Evolutionary conservation across 2,329 filamentous ascomycete genomes (phyloP), one percentile per base, ranked within the genome.

Genomic region (Pyricularia sp.): DNA sequence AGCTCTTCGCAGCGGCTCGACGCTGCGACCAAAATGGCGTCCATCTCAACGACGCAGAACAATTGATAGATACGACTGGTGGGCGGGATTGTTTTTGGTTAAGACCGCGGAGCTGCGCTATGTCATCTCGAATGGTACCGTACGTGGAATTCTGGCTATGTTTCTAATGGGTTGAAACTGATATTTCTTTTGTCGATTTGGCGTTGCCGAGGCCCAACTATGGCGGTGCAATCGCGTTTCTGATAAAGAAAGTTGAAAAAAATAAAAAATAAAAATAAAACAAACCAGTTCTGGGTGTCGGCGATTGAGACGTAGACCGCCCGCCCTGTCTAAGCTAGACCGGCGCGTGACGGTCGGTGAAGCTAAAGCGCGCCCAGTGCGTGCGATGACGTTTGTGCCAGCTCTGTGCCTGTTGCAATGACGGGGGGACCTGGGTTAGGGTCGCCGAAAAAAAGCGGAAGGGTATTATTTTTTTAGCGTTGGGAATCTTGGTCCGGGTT

Each of bases 1-100:
- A 85, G 79, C 67, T 76, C 76, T 68, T 83, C 80, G 73, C 83
- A 85, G 66, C 76, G 76, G 66, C 66, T 66, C 61, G 76, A 73
- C 63, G 72, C 70, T 62, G 71, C 67, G 63, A 72, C 66, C 33
- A 73, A 66, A 31, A n/a, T 22, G 22, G 67, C 65, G 65, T 75
- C 73, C 76, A 77, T 78, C 57, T 65, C 68, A 64, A 22, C 6
- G 55, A n/a, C 10, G 55, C 22, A 28, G 22, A 28, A 26, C 26
- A 26, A 59, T 59, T 26, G 55, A 19, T 28, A 12, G 28, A 28
- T 12, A 28, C 13, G 8, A 26, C 24, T 8, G 30, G 13, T 24
- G 53, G 22, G 12, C 24, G 22, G 26, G 26, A 6, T 28, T 26
- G 26, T 10, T 44, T 64, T 55, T 26, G 6, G 35, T 31, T n/a